Base-by-base conservation (phyloP, 768 basidiomycete species). In the Tephrocybe sp. region DNA sequence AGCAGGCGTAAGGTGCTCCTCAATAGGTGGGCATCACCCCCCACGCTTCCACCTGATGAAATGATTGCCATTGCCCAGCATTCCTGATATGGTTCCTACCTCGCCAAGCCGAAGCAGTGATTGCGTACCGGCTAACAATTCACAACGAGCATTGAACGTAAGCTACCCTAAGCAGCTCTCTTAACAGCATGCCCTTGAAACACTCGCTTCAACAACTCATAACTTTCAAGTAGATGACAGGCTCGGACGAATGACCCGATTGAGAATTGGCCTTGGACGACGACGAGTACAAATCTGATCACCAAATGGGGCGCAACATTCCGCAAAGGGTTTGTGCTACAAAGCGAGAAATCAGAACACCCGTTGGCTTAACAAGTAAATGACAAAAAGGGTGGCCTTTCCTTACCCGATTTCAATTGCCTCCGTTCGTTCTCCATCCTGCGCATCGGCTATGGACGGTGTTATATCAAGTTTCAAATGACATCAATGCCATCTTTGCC, bases 1-100 rank as follows among this genome's bases (percentile, higher is more conserved):
- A 42, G 47, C 42, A 55, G 49, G 55, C n/a, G n/a, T n/a, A n/a
- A 26, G 32, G 45, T 45, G 23, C 25, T 43, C 53, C 50, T 54
- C 49, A 44, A 54, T 52, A 15, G 23, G 52, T 51, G 33, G 9
- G 20, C 37, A 50, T 49, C 11, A 25, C 32, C 50, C n/a, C 45
- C 50, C 34, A 36, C 24, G 28, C 45, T 50, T 39, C 28, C 26
- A 47, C 43, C 34, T 50, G 52, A n/a, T n/a, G n/a, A n/a, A n/a
- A n/a, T n/a, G n/a, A 47, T 57, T 44, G 25, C 49, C 49, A 44
- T 37, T 30, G 18, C 34, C 21, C 23, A 4, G 23, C 34, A 5
- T 38, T 50, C 48, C 32, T 46, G 28, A 36, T 50, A 28, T 15
- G 45, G 52, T 37, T 28, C 45, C 36, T 28, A n/a, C 39, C 30